Percentiles rank a stretch among this genome's conserved stretches.
Evolutionary conservation across 805 yeast species (phyloP).

Genomic region (Candida ponderosae): DNA sequence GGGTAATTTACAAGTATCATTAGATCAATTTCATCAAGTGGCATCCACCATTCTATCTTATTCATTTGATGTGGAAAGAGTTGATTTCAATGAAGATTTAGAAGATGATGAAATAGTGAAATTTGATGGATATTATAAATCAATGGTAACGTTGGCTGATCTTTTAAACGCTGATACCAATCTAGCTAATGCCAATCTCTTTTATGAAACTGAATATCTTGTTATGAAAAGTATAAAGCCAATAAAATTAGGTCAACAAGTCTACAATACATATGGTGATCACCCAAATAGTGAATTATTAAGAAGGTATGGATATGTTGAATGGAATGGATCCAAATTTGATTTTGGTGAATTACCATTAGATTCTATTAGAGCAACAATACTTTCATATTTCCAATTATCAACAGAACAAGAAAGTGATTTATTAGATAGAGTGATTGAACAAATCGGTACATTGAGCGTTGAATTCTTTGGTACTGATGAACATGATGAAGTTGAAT

Average conservation of each 20-base stretch:
- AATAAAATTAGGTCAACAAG: slow-evolving; percentile 62
- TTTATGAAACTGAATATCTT: slow-evolving; percentile 37
- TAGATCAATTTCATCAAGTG: slow-evolving; percentile 57
- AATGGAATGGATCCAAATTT: slow-evolving; percentile 56
- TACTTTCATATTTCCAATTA: slow-evolving; percentile 18
- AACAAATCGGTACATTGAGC: slow-evolving; percentile 7
- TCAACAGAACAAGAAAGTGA: slow-evolving; percentile 9
- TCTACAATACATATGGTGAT: slow-evolving; percentile 85
- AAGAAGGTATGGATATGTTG: slow-evolving; percentile 89
- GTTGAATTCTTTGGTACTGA: background rate
- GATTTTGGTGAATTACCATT: slow-evolving; percentile 77
- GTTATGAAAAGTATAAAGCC: slow-evolving; percentile 64
- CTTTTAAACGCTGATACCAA: slow-evolving; percentile 80
- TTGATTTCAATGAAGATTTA: slow-evolving; percentile 23
- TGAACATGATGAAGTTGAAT: slow-evolving; percentile 23
- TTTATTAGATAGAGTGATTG: slow-evolving; percentile 29
- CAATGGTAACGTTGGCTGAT: slow-evolving; percentile 93
- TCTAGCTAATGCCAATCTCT: slow-evolving; percentile 65
- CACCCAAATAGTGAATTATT: slow-evolving; percentile 86
- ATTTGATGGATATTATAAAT: slow-evolving; percentile 45
- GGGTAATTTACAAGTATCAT: slow-evolving; percentile 29
- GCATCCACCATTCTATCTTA: slow-evolving; percentile 85
- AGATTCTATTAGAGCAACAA: slow-evolving; percentile 29
- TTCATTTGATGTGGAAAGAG: slow-evolving; percentile 72
- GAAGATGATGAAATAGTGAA: slow-evolving; percentile 31